Base-by-base conservation (phyloP, 2,329 filamentous ascomycete genomes). In the Esteya vermicola region DNA sequence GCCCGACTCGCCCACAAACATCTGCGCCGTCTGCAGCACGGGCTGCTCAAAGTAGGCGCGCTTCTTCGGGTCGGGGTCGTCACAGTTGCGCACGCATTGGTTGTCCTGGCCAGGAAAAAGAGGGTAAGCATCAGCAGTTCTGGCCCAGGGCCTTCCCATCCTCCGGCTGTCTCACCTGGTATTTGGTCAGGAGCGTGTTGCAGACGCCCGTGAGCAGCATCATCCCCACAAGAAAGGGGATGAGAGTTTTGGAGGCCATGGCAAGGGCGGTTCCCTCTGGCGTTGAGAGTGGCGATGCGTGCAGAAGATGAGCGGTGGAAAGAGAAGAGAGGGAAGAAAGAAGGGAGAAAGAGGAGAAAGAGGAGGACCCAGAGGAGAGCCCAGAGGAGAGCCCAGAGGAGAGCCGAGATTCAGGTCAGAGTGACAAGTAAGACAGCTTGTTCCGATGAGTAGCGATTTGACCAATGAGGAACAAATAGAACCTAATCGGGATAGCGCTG, bases 161-260 rank as follows among this genome's bases (percentile, higher is more conserved):
- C 8, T 30, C n/a, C n/a, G n/a, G 26, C 9, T 28, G 23, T 19
- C 19, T 9, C 33, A 37, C 86, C 67, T 96, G 89, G 55, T 88
- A 95, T 57, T 98, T 98, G 51, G 89, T 95, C 53, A 98, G 70
- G 45, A 98, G 75, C 2, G 91, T 98, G 59, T 98, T 98, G 70
- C 86, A 94, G 46, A 93, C 86, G 47, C 89, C 89, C 20, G 89
- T 95, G 56, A 94, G 64, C 55, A 96, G 70, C 89, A 96, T 96
- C 85, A 95, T 93, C 52, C 71, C 81, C 59, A 96, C 85, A 47
- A 96, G 70, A 54, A 95, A 72, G 28, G 86, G 86, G 44, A 96
- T 74, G 41, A 85, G 57, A 28, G 74, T 73, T 57, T 74, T 75
- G 49, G 72, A 68, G 50, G 81, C 72, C 83, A 94, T 93, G 39